Evolutionary conservation across 768 basidiomycete genomes (phyloP).

Genomic region (Lactifluus pinguis): DNA sequence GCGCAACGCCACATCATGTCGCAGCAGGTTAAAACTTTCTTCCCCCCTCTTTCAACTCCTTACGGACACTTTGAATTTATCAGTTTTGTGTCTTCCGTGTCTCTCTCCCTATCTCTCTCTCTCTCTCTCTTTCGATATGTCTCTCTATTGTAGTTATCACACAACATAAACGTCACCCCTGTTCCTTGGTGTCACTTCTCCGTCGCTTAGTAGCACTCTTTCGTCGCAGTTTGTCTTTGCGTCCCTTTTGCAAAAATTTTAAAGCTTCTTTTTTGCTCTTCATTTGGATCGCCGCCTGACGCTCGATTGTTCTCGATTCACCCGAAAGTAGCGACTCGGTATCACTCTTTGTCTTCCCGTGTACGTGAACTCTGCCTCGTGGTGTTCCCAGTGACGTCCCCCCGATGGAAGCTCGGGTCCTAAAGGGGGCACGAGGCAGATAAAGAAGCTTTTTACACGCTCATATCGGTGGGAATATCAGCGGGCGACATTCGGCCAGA

Average conservation of each 20-base stretch:
- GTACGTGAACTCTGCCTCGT: slow-evolving; percentile 13
- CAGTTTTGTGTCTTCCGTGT: too few species aligned
- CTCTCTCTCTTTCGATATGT: too few species aligned
- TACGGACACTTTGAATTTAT: too few species aligned
- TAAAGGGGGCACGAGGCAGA: slow-evolving; percentile 11
- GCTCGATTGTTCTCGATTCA: slow-evolving; percentile 12
- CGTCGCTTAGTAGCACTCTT: too few species aligned
- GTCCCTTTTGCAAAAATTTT: slow-evolving; percentile 1
- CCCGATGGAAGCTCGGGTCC: slow-evolving; percentile 5
- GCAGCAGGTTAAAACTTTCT: background rate
- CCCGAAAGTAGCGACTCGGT: slow-evolving; percentile 4
- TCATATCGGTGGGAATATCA: slow-evolving; percentile 18
- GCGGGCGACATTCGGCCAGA: background rate
- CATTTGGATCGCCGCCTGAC: slow-evolving; percentile 2
- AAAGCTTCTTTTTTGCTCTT: slow-evolving; percentile 4
- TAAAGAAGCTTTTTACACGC: slow-evolving; percentile 11
- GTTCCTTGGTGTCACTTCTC: too few species aligned
- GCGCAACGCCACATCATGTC: slow-evolving; percentile 1
- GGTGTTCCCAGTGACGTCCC: slow-evolving; percentile 7
- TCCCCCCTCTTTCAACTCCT: background rate
- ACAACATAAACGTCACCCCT: too few species aligned
- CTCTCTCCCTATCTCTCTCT: too few species aligned
- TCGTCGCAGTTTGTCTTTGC: background rate
- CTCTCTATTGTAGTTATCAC: too few species aligned
- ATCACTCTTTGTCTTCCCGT: slow-evolving; percentile 9